Evolutionary conservation across 2,329 filamentous ascomycete species (phyloP), one percentile per base, ranked within the genome.

Genomic region (Remersonia thermophila): DNA sequence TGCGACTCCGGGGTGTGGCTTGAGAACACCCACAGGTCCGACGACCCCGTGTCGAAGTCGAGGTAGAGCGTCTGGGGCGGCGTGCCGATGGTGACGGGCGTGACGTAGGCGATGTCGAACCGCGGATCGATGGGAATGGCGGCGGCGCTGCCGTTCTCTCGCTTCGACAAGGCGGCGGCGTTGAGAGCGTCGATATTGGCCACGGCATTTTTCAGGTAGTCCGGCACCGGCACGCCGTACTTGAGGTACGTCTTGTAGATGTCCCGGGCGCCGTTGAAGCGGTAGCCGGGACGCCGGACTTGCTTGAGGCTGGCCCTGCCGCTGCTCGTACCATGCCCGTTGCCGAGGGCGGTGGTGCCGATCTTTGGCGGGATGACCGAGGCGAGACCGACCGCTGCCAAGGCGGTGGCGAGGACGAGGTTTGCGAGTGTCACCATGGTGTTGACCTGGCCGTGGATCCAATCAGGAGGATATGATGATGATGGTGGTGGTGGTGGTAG

Each of bases 21-120:
- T 26, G 59, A 62, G 45, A 66, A 66, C 0, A 67, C 65, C 65
- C 65, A 65, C 12, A 66, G 52, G 40, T 51, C 48, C 2, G 48
- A 50, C 3, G 49, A 51, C 10, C 49, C 49, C 6, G 48, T 50
- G 40, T 50, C 49, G 18, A 51, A 43, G 37, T 51, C 49, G 18
- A 51, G 45, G 30, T 45, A 40, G 8, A 51, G 45, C 8, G 42
- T 48, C 31, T 51, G 49, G 4, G 48, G 40, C 7, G 49, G 49
- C 1, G 50, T 59, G 11, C 60, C 60, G 13, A 62, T 56, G 30
- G 56, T 44, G 12, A 61, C 56, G 12, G 57, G 57, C 3, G 55
- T 55, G 30, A 61, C 35, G 39, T 56, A 62, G 43, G 60, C 59
- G 7, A 43, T 38, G 39, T 52, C 40, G n/a, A 54, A 55, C 16